Percentiles rank a stretch among this genome's conserved stretches.
Conservation (phyloP, 2,329 filamentous ascomycete genomes). For the Lasiodiplodia gonubiensis region DNA sequence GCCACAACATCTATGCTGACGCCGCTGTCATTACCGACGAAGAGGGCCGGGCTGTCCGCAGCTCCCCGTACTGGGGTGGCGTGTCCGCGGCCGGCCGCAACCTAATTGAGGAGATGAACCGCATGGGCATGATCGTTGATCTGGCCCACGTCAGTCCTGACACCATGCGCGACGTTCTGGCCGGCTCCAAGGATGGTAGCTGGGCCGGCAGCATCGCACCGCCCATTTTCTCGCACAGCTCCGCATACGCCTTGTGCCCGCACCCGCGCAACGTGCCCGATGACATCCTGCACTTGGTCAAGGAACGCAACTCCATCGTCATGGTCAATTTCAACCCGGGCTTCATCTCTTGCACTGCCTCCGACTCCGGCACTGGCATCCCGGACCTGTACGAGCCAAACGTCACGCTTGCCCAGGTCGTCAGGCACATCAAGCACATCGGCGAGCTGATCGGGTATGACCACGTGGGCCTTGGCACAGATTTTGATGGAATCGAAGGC, state of each 20-base stretch:
- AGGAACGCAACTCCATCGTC: constrained; percentile 73
- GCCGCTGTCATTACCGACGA: constrained; percentile 69
- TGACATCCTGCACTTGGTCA: constrained; percentile 77
- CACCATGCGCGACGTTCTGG: constrained; percentile 84
- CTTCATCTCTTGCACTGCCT: constrained; percentile 77
- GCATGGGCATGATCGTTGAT: constrained; percentile 93
- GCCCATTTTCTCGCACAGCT: constrained; percentile 88
- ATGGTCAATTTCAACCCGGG: constrained; percentile 90
- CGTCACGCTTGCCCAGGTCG: constrained; percentile 77
- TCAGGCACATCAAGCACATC: constrained; percentile 80
- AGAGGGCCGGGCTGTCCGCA: constrained; percentile 46
- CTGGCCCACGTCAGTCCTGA: constrained; percentile 78
- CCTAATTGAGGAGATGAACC: constrained; percentile 88
- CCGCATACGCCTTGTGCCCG: constrained; percentile 78
- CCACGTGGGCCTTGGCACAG: constrained; percentile 85
- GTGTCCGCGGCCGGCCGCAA: constrained; percentile 72
- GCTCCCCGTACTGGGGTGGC: constrained; percentile 69
- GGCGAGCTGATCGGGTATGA: constrained; percentile 83
- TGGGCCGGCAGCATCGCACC: constrained; percentile 80
- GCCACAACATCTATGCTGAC: constrained; percentile 88
- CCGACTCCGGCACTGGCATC: constrained; percentile 65
- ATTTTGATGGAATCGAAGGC: constrained; percentile 78
- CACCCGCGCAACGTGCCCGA: constrained; percentile 92
- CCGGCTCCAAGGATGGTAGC: constrained; percentile 54
- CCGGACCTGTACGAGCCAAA: constrained; percentile 71